Evolutionary conservation across 228 moss, liverwort and hornwort species (phyloP).

Genomic region (Sphagnum magellanicum): DNA sequence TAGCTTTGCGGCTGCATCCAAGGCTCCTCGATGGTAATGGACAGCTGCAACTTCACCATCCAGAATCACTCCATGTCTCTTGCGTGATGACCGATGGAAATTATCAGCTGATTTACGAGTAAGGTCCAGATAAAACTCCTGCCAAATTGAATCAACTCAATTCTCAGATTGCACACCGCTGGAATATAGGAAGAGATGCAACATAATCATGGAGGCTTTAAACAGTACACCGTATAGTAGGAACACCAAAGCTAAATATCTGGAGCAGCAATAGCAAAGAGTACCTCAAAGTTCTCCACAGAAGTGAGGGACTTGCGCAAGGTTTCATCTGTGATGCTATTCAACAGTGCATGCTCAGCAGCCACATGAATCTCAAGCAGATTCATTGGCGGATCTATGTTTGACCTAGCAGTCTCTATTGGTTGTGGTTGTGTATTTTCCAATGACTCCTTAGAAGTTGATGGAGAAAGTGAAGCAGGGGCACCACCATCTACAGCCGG

Average conservation of each 20-base stretch:
- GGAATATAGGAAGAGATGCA: no score
- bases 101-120: conserved; percentile 94
- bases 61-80: conserved; percentile 88
- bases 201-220: no score
- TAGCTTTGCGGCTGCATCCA: conserved; percentile 89
- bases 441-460: conserved; percentile 2
- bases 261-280: background rate
- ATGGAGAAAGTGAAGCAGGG: conserved; percentile 33
- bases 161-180: background rate
- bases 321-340: conserved; percentile 56
- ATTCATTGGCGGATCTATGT: conserved; percentile 80
- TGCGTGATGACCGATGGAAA: conserved; percentile 98
- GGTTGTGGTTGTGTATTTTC: background rate
- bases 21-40: conserved; percentile 76
- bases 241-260: background rate
- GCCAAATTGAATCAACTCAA: conserved; percentile 1
- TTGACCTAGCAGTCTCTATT: conserved; percentile 21
- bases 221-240: no score
- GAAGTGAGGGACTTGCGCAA: conserved; percentile 81
- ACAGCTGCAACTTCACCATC: conserved; percentile 98
- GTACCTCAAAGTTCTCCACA: conserved; percentile 75
- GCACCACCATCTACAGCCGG: conserved; percentile 47
- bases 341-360: conserved; percentile 87
- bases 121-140: conserved; percentile 90
- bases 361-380: conserved; percentile 91